Conservation (phyloP, 495 filamentous ascomycete species). For the Acidiella bohemica region DNA sequence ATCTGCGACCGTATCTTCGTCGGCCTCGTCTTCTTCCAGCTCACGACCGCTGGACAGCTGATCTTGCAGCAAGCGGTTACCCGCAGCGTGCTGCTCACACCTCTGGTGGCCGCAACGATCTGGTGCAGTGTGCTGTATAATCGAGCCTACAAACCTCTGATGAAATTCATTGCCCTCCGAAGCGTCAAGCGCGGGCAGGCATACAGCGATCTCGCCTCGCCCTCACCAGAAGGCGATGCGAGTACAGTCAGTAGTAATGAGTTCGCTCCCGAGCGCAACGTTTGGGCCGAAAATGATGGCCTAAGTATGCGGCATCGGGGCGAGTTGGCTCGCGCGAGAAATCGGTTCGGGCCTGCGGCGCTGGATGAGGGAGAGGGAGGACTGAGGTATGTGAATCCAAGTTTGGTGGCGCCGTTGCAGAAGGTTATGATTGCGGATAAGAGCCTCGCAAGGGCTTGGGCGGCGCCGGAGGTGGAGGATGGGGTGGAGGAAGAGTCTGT, state of each 20-base stretch:
- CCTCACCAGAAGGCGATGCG: conserved; percentile 20
- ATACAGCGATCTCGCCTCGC: conserved; percentile 17
- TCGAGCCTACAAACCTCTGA: conserved; percentile 67
- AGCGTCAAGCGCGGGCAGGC: conserved; percentile 54
- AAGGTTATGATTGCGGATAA: conserved; percentile 30
- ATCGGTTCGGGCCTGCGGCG: conserved; percentile 33
- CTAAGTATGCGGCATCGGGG: conserved; percentile 1
- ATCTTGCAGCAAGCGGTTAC: conserved; percentile 59
- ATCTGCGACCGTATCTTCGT: conserved; percentile 81
- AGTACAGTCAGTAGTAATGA: conserved; percentile 28
- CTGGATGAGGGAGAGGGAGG: conserved; percentile 59
- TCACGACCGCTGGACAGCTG: conserved; percentile 79
- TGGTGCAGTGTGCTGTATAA: conserved; percentile 74
- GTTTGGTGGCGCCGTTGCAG: conserved; percentile 44
- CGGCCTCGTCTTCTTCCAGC: conserved; percentile 73
- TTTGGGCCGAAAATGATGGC: conserved; percentile 13
- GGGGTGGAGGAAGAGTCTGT: too few species aligned
- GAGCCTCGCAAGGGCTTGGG: too few species aligned
- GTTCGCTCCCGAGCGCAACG: conserved; percentile 21
- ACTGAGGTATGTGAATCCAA: conserved; percentile 59
- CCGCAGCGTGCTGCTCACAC: conserved; percentile 56
- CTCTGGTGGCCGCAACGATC: conserved; percentile 61
- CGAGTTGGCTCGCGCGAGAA: conserved; percentile 2
- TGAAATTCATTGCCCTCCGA: conserved; percentile 79
- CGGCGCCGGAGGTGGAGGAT: neutral